Evolutionary conservation across 441 rosid species (phyloP), one percentile per base, ranked within the genome.

Genomic region (Raphanus hybrid): DNA sequence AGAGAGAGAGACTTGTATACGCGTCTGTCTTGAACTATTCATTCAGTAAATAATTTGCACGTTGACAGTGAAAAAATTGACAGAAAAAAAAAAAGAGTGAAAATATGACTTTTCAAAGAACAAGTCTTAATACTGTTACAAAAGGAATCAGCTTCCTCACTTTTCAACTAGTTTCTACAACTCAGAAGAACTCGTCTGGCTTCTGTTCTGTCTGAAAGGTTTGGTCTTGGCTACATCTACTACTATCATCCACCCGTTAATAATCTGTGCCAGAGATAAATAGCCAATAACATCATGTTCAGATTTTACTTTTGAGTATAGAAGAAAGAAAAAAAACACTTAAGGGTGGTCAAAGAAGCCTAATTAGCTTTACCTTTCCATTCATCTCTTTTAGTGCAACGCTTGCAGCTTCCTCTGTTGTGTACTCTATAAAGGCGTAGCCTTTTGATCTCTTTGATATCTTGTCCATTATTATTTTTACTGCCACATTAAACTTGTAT

Each of bases 181-280:
- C 64, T 41, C 27, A 0, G 11, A 57, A 69, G 16, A 58, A 70
- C 5, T 69, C 48, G 23, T 48, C 35, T 74, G 84, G 61, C 85
- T 79, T 77, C 83, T 79, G 67, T 76, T 77, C 75, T 81, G 78
- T 60, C 73, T 89, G 39, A 83, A 85, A 6, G 90, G 90, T 70
- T 65, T 91, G 34, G 64, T 80, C 85, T 87, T 92, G 69, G 95
- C 99, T 58, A 89, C 96, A 81, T 95, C 98, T 35, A 95, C 98
- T 45, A 90, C 91, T 75, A 95, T 95, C 99, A 95, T 88, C 99
- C 99, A 95, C 32, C 99, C 99, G 73, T 95, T 95, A 18, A 95
- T 95, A 84, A 95, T 95, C 98, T 95, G 89, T 75, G 41, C 70
- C 70, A 14, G 64, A 71, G 1, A 83, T 16, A 39, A 59, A 67